These are phyloP conservation scores for Mycena epipterygia DNA, from an alignment of 768 basidiomycete species.

Conservation along the genomic window DNA sequence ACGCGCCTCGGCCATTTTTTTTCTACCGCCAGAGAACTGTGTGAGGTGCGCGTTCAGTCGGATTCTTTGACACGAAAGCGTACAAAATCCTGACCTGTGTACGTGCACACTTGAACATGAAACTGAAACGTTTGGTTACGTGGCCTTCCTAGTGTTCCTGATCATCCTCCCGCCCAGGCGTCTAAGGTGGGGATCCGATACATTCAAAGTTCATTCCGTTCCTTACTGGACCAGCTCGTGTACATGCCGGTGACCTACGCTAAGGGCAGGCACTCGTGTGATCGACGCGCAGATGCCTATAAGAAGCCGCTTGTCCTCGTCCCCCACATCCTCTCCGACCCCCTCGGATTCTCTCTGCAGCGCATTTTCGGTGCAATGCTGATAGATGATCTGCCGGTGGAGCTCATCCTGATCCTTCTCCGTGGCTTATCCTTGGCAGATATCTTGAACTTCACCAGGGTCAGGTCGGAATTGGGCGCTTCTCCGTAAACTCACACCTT, in stretches of 20 bases:
- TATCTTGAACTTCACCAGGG: constrained; percentile 26
- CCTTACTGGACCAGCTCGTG: background rate
- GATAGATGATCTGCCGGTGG: constrained; percentile 20
- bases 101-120: background rate
- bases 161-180: too few species aligned
- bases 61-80: background rate
- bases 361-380: constrained; percentile 2
- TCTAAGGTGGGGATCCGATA: constrained; percentile 1
- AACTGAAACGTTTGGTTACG: too few species aligned
- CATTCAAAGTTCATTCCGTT: too few species aligned
- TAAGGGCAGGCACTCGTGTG: constrained; percentile 1
- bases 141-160: background rate
- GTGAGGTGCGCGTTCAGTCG: background rate
- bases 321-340: background rate
- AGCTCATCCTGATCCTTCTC: constrained; percentile 26
- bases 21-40: background rate
- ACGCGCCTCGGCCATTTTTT: background rate
- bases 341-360: background rate
- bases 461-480: background rate
- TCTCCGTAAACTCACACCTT: background rate
- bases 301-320: background rate
- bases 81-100: background rate
- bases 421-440: constrained; percentile 18
- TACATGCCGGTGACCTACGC: background rate
- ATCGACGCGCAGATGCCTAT: constrained; percentile 9